Evolutionary conservation across 352 stramenopile species (phyloP).

Genomic region (Phytophthora syringae): DNA sequence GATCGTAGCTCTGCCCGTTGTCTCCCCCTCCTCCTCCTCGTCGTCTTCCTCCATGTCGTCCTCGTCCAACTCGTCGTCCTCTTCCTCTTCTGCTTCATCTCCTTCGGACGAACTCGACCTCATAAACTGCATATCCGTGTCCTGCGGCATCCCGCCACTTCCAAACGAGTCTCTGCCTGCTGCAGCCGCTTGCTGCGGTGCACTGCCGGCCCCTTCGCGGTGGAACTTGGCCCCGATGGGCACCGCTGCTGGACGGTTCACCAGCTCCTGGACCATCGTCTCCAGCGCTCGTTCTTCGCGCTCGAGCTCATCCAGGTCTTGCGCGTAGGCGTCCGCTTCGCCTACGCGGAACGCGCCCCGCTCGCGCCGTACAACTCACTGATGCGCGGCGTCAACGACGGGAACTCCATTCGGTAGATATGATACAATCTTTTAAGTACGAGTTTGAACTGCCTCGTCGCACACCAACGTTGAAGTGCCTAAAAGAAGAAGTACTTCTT

Average conservation of each 20-base stretch:
- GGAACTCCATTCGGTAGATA: conserved; percentile 18
- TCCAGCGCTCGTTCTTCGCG: conserved; percentile 63
- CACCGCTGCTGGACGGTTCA: conserved; percentile 51
- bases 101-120: conserved; percentile 47
- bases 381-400: conserved; percentile 50
- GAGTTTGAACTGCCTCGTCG: conserved; percentile 9
- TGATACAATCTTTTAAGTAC: background rate
- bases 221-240: conserved; percentile 74
- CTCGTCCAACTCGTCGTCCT: conserved; percentile 45
- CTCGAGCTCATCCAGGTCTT: conserved; percentile 64
- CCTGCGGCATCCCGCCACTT: background rate
- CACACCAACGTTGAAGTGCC: conserved; percentile 17
- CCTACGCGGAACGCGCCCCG: conserved; percentile 47
- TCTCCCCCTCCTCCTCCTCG: conserved; percentile 29
- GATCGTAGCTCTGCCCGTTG: conserved; percentile 31
- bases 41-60: conserved; percentile 46
- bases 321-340: conserved; percentile 50
- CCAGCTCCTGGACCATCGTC: conserved; percentile 53
- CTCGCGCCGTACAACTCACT: conserved; percentile 69
- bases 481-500: conserved; percentile 12
- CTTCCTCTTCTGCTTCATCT: conserved; percentile 49
- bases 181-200: conserved; percentile 10
- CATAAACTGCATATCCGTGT: conserved; percentile 10
- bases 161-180: conserved; percentile 8
- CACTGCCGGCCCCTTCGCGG: conserved; percentile 22